Evolutionary conservation across 2,329 filamentous ascomycete genomes (phyloP).

Genomic region (Neonectria punicea): DNA sequence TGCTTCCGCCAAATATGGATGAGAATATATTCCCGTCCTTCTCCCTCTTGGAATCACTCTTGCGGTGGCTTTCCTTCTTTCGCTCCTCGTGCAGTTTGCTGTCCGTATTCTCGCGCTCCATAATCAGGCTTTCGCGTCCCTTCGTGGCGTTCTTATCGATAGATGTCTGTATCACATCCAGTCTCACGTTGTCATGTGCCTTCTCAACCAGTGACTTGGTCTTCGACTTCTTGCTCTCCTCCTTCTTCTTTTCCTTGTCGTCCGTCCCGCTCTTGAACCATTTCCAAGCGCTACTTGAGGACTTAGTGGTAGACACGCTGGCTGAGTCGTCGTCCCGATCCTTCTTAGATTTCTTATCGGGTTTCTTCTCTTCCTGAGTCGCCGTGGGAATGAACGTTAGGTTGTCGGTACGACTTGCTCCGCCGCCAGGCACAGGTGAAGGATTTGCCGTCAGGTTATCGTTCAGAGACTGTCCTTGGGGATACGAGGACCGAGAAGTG

Average conservation of each 20-base stretch:
- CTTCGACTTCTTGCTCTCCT: conserved; percentile 75
- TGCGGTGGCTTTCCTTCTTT: conserved; percentile 82
- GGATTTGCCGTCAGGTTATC: conserved; percentile 54
- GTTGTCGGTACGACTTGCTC: conserved; percentile 75
- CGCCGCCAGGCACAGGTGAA: conserved; percentile 76
- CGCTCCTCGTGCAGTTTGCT: conserved; percentile 81
- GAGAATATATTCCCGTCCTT: conserved; percentile 95
- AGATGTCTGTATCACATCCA: conserved; percentile 88
- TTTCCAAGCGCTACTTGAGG: conserved; percentile 75
- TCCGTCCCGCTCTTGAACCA: conserved; percentile 85
- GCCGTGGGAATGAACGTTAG: conserved; percentile 84
- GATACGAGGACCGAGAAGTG: conserved; percentile 42
- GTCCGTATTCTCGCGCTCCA: conserved; percentile 81
- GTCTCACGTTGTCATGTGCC: conserved; percentile 79
- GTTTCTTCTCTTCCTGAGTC: conserved; percentile 74
- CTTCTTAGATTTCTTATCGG: conserved; percentile 80
- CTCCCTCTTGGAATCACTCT: conserved; percentile 85
- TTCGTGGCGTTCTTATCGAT: conserved; percentile 75
- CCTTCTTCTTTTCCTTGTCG: conserved; percentile 69
- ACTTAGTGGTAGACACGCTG: conserved; percentile 68
- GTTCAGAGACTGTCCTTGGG: conserved; percentile 41
- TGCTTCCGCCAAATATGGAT: conserved; percentile 88
- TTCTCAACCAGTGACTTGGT: conserved; percentile 66
- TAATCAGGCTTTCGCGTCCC: conserved; percentile 83
- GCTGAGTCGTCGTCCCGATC: conserved; percentile 73